Percentiles rank a stretch among this genome's conserved stretches.
These are phyloP conservation scores for Suillus plorans DNA, from an alignment of 768 basidiomycete species.

Conservation along the genomic window DNA sequence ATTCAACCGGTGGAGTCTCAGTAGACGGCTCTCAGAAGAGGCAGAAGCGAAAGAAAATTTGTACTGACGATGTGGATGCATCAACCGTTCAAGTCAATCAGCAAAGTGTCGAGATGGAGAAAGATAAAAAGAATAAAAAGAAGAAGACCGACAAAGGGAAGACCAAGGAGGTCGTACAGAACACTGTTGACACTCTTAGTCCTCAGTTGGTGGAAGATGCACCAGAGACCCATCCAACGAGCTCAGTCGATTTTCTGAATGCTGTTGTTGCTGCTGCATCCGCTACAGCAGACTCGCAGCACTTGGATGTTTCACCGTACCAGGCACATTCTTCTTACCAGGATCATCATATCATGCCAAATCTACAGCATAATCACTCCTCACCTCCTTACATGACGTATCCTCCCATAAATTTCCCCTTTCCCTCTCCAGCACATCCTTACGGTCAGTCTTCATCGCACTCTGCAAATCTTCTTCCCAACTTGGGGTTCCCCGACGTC, in stretches of 20 bases:
- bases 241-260: slow-evolving; percentile 59
- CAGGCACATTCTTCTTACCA: slow-evolving; percentile 34
- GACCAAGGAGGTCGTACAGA: slow-evolving; percentile 28
- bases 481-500: slow-evolving; percentile 32
- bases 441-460: slow-evolving; percentile 30
- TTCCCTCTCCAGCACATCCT: slow-evolving; percentile 23
- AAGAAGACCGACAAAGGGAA: slow-evolving; percentile 34
- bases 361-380: slow-evolving; percentile 16
- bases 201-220: slow-evolving; percentile 35
- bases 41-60: slow-evolving; percentile 36
- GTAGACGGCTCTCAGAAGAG: slow-evolving; percentile 15
- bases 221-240: slow-evolving; percentile 40
- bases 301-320: slow-evolving; percentile 26
- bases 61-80: slow-evolving; percentile 18
- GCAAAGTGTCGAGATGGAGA: background rate
- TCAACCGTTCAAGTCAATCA: background rate
- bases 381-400: slow-evolving; percentile 28
- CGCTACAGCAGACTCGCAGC: slow-evolving; percentile 40
- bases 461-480: slow-evolving; percentile 15
- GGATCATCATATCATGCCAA: slow-evolving; percentile 30
- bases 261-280: slow-evolving; percentile 67
- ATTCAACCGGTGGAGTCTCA: slow-evolving; percentile 8
- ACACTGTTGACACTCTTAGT: slow-evolving; percentile 29
- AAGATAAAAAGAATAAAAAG: slow-evolving; percentile 30
- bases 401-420: slow-evolving; percentile 29